Conservation (phyloP, 2,329 filamentous ascomycete species). For the Alternaria sp. region DNA sequence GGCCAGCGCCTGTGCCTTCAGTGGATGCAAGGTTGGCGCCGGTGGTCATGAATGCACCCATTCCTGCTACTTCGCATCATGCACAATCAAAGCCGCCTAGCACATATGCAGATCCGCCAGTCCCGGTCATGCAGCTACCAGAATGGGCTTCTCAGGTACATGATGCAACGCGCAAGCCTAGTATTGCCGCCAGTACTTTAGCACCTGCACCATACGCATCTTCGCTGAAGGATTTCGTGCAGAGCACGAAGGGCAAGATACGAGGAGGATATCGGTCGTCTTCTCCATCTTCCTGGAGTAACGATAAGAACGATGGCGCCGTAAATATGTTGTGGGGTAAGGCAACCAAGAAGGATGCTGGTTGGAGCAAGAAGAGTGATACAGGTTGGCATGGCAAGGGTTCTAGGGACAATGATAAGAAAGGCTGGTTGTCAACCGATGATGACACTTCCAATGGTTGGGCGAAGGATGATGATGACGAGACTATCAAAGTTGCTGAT, state of each 20-base stretch:
- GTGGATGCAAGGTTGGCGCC: conserved; percentile 1
- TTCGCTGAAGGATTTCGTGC: not conserved
- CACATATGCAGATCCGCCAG: not conserved
- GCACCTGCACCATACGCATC: conserved; percentile 20
- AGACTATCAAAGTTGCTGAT: not conserved
- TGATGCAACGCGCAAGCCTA: conserved; percentile 6
- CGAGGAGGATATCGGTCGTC: not conserved
- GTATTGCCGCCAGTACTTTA: not conserved
- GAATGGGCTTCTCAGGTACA: conserved; percentile 12
- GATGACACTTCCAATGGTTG: not conserved
- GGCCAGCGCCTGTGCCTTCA: not conserved
- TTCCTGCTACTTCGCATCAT: not conserved
- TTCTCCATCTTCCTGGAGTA: conserved; percentile 19
- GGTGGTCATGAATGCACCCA: conserved; percentile 17
- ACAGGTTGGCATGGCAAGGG: not conserved
- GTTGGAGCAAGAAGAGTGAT: not conserved
- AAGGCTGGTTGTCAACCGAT: not conserved
- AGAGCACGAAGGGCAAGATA: not conserved
- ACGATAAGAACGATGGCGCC: not conserved
- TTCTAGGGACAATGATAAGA: not conserved
- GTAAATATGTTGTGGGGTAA: not conserved
- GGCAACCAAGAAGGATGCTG: not conserved
- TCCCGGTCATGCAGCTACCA: conserved; percentile 6
- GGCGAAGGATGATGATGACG: not conserved
- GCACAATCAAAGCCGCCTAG: not conserved